phyloP scores from a whole-genome alignment of 176 grass and related monocot genomes.

The Oryza nivara region DNA sequence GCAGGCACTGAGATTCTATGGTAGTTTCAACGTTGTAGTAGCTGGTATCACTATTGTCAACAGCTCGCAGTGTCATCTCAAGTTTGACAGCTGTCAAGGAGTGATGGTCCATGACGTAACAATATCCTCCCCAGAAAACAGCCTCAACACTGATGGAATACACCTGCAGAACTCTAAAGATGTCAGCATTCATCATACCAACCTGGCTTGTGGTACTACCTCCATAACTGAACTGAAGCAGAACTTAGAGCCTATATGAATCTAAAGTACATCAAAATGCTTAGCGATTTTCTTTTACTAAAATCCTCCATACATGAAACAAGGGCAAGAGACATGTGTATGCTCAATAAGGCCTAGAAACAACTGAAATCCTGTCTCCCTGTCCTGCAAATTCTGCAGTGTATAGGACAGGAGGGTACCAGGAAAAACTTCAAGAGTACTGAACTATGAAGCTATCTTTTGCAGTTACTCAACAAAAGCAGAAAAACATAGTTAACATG shows the following conservation, averaged over 20 bases:
- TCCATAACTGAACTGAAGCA: not conserved
- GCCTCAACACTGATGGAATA: conserved; percentile 96
- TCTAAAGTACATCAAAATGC: conserved; percentile 33
- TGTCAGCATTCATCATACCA: conserved; percentile 90
- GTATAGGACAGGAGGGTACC: conserved; percentile 25
- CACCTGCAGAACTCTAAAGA: conserved; percentile 98
- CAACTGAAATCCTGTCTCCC: conserved; percentile 37
- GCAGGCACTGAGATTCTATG: conserved; percentile 97
- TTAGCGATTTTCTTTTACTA: conserved; percentile 9
- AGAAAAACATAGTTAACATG: conserved; percentile 19
- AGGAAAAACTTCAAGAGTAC: conserved; percentile 5
- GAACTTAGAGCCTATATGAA: not conserved
- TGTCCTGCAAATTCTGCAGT: conserved; percentile 27
- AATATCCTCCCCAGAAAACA: conserved; percentile 83
- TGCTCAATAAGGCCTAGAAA: conserved; percentile 27
- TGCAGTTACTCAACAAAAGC: conserved; percentile 30
- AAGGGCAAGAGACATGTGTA: conserved; percentile 26
- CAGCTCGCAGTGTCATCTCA: conserved; percentile 96
- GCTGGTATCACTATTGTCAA: conserved; percentile 96
- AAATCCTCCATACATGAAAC: not conserved
- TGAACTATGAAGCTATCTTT: not conserved
- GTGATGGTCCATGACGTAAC: conserved; percentile 85
- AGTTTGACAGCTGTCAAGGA: conserved; percentile 93
- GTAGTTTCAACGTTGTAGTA: conserved; percentile 86
- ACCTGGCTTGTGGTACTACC: conserved; percentile 78